These are phyloP conservation scores for Candida khao-thaluensis DNA, from an alignment of 805 yeast species.

Conservation along the genomic window DNA sequence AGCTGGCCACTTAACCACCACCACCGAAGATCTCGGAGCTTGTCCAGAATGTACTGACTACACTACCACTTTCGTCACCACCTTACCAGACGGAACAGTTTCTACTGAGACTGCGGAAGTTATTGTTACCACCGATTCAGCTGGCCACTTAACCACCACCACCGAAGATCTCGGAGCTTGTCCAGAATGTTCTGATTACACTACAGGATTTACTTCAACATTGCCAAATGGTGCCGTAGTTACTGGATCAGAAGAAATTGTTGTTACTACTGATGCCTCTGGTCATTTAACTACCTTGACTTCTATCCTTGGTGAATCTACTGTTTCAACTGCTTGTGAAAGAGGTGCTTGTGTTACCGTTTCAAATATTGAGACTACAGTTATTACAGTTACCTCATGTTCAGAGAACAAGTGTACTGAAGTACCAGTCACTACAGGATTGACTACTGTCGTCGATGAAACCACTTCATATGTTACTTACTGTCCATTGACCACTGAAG, in stretches of 20 bases:
- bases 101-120: slow-evolving; percentile 17
- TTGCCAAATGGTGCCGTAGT: slow-evolving; percentile 15
- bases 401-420: slow-evolving; percentile 27
- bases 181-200: slow-evolving; percentile 12
- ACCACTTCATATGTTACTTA: slow-evolving; percentile 30
- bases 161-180: slow-evolving; percentile 12
- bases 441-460: slow-evolving; percentile 30
- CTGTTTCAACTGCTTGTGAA: slow-evolving; percentile 11
- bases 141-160: slow-evolving; percentile 14
- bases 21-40: slow-evolving; percentile 11
- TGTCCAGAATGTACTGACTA: slow-evolving; percentile 15
- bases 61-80: slow-evolving; percentile 18
- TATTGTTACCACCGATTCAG: slow-evolving; percentile 17
- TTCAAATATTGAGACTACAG: slow-evolving; percentile 22
- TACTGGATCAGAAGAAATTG: slow-evolving; percentile 16
- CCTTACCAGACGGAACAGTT: slow-evolving; percentile 13
- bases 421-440: slow-evolving; percentile 33
- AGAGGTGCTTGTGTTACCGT: slow-evolving; percentile 12
- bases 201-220: slow-evolving; percentile 17
- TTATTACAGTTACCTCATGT: slow-evolving; percentile 37
- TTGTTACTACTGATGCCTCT: slow-evolving; percentile 16
- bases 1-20: slow-evolving; percentile 16
- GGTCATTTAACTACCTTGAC: slow-evolving; percentile 16
- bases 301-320: slow-evolving; percentile 4
- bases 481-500: slow-evolving; percentile 24